These are phyloP conservation scores for Neonectria ditissima DNA, from an alignment of 2,329 filamentous ascomycete species.

Conservation along the genomic window DNA sequence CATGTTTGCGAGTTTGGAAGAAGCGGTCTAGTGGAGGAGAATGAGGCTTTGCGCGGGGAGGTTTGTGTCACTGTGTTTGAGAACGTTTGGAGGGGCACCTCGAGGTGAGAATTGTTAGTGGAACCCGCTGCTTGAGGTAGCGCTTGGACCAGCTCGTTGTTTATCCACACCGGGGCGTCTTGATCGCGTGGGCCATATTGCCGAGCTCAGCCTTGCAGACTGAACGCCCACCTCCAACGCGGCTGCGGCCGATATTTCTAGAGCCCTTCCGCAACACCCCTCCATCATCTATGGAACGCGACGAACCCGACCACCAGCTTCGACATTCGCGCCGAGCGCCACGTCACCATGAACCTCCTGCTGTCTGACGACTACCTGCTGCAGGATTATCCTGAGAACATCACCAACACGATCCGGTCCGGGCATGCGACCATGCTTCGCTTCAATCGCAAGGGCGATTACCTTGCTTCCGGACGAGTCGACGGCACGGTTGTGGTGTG, in stretches of 20 bases:
- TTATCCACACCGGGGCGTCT: conserved; percentile 30
- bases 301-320: conserved; percentile 22
- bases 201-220: conserved; percentile 51
- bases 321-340: neutral
- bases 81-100: conserved; percentile 34
- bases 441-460: conserved; percentile 95
- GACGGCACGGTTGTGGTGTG: conserved; percentile 97
- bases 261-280: conserved; percentile 30
- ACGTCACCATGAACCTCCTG: conserved; percentile 65
- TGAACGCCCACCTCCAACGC: conserved; percentile 35
- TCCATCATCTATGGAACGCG: conserved; percentile 37
- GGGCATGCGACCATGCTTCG: conserved; percentile 76
- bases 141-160: conserved; percentile 26
- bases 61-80: conserved; percentile 31
- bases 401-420: conserved; percentile 86
- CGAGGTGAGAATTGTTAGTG: conserved; percentile 46
- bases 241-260: conserved; percentile 42
- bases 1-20: conserved; percentile 52
- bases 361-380: conserved; percentile 73
- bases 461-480: conserved; percentile 91
- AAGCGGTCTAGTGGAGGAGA: conserved; percentile 9
- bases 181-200: neutral
- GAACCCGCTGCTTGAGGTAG: conserved; percentile 28
- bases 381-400: conserved; percentile 89
- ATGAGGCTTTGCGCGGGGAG: conserved; percentile 11